These are phyloP conservation scores for Orbilia brochopaga DNA, from an alignment of 2,329 filamentous ascomycete genomes.

Conservation along the genomic window DNA sequence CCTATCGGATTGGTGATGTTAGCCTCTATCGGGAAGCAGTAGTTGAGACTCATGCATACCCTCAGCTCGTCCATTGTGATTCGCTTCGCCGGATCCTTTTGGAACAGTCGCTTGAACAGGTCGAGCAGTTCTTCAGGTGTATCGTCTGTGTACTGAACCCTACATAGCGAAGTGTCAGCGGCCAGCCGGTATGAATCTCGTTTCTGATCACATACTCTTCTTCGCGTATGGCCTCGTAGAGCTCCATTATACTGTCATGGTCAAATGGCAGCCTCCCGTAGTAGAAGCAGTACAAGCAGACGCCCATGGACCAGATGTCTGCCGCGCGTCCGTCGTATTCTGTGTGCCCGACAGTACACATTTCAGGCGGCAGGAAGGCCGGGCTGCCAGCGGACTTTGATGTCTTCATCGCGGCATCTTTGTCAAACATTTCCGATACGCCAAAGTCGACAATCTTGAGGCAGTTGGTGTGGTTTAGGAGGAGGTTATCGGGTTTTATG, in stretches of 20 bases:
- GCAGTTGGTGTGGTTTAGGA: conserved; percentile 88
- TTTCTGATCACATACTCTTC: conserved; percentile 61
- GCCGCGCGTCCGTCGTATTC: conserved; percentile 86
- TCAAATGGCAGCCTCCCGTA: conserved; percentile 91
- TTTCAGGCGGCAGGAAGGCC: conserved; percentile 89
- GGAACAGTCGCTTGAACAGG: conserved; percentile 74
- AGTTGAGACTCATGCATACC: conserved; percentile 63
- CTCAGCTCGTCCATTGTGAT: conserved; percentile 83
- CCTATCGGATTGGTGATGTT: conserved; percentile 61
- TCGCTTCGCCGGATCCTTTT: conserved; percentile 82
- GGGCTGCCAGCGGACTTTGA: conserved; percentile 93
- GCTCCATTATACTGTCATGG: conserved; percentile 75
- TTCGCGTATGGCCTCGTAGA: conserved; percentile 85
- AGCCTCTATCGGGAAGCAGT: neutral
- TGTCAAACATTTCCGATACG: conserved; percentile 98
- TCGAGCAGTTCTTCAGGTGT: conserved; percentile 74
- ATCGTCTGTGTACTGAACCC: conserved; percentile 67
- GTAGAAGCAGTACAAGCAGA: conserved; percentile 88
- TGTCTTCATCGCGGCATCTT: conserved; percentile 83
- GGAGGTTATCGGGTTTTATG: conserved; percentile 95
- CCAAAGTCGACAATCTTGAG: conserved; percentile 98
- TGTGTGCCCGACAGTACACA: conserved; percentile 84
- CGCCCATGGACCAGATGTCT: conserved; percentile 98
- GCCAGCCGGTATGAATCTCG: neutral
- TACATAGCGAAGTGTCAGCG: conserved; percentile 18